Percentiles rank a stretch among this genome's conserved stretches.
Conservation (phyloP, 306 rosid species). For the Elaeagnus macrophylla region DNA sequence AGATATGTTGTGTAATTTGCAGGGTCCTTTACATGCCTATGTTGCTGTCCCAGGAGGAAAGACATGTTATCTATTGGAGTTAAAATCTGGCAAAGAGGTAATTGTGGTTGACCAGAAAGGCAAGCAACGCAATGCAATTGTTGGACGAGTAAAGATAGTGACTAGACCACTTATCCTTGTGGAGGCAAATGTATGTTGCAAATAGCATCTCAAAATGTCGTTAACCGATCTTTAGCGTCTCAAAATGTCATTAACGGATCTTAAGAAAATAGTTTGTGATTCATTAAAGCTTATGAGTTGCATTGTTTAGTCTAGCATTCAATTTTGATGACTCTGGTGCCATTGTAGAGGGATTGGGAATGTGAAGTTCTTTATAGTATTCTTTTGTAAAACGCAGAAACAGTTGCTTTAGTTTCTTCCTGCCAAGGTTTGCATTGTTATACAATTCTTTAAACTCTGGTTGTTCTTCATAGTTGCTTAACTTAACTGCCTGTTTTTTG, state of each 20-base stretch:
- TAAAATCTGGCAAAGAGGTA: slow-evolving; percentile 77
- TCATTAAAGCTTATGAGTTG: no score
- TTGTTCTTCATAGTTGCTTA: slow-evolving; percentile 3
- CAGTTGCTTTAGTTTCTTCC: slow-evolving; percentile 60
- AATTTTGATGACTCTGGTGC: background rate
- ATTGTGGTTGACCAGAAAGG: slow-evolving; percentile 73
- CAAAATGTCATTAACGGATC: background rate
- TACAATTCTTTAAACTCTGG: background rate
- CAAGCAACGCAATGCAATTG: slow-evolving; percentile 56
- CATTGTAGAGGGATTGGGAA: slow-evolving; percentile 41
- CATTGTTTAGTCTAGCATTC: background rate
- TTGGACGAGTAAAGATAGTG: slow-evolving; percentile 84
- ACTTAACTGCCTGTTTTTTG: background rate
- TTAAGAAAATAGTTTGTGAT: no score
- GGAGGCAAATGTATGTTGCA: slow-evolving; percentile 65
- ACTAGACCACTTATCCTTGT: slow-evolving; percentile 71
- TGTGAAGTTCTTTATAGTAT: slow-evolving; percentile 50
- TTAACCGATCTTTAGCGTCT: no score
- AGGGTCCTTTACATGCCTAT: slow-evolving; percentile 87
- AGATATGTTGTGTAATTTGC: slow-evolving; percentile 3
- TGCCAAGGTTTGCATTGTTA: slow-evolving; percentile 33
- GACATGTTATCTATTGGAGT: slow-evolving; percentile 79
- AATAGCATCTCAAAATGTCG: no score
- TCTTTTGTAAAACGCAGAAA: slow-evolving; percentile 76
- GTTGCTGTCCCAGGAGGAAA: slow-evolving; percentile 78